These are phyloP conservation scores for Raddia guianensis DNA, from an alignment of 176 grass and related monocot genomes.

Conservation along the genomic window DNA sequence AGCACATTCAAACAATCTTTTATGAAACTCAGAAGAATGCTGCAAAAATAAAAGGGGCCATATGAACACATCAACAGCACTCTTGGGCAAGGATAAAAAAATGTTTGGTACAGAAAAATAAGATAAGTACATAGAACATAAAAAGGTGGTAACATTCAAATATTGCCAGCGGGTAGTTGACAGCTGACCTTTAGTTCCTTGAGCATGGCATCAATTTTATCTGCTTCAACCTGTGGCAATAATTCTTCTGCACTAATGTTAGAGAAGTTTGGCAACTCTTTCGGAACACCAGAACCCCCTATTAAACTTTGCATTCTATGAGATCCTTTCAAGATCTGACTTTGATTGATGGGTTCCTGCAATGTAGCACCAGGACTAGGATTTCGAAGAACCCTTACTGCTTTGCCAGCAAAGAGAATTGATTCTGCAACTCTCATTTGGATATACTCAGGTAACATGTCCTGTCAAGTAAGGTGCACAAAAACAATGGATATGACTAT, in stretches of 20 bases:
- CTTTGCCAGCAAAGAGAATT: conserved; percentile 97
- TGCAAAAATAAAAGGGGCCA: conserved; percentile 44
- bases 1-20: conserved; percentile 92
- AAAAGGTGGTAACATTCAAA: conserved; percentile 22
- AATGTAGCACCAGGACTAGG: conserved; percentile 73
- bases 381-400: conserved; percentile 88
- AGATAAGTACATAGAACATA: conserved; percentile 30
- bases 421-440: conserved; percentile 94
- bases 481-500: conserved; percentile 44
- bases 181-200: conserved; percentile 77
- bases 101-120: not conserved
- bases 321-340: conserved; percentile 56
- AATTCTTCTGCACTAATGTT: conserved; percentile 78
- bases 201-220: conserved; percentile 93
- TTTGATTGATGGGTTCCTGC: conserved; percentile 58
- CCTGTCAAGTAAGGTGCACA: conserved; percentile 54
- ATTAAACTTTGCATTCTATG: conserved; percentile 63
- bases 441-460: conserved; percentile 96
- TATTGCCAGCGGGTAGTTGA: conserved; percentile 9
- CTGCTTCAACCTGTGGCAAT: conserved; percentile 86
- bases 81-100: conserved; percentile 7
- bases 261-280: conserved; percentile 52
- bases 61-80: not conserved
- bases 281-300: conserved; percentile 44
- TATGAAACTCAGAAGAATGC: conserved; percentile 97